Percentiles rank a stretch among this genome's conserved stretches.
phyloP scores from a whole-genome alignment of 2,329 filamentous ascomycete species.

The Fusarium virguliforme region DNA sequence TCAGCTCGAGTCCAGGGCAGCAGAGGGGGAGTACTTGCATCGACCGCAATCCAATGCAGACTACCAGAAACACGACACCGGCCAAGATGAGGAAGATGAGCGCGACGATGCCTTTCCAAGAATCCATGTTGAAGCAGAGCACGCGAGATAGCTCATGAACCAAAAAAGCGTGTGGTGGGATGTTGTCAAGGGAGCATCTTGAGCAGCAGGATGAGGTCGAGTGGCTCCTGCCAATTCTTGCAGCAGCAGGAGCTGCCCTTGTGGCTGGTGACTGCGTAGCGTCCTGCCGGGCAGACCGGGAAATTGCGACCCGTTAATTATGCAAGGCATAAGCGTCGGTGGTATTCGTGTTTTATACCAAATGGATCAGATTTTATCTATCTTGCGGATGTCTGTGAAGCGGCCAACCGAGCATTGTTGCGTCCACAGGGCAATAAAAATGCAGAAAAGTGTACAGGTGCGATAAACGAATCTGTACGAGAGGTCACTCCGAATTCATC shows the following conservation, averaged over 20 bases:
- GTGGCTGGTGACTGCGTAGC: background rate
- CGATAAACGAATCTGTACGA: background rate
- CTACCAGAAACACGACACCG: conserved; percentile 67
- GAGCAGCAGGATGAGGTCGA: too few species aligned
- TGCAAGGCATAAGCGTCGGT: background rate
- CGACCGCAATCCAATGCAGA: conserved; percentile 70
- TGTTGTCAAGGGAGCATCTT: conserved; percentile 7
- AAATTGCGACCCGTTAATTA: background rate
- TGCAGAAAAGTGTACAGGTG: background rate
- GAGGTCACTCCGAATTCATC: background rate
- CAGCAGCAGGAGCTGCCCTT: background rate
- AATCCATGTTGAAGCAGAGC: conserved; percentile 46
- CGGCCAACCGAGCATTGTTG: background rate
- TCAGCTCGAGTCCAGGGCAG: conserved; percentile 11
- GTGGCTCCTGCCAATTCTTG: background rate
- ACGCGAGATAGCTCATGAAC: conserved; percentile 11
- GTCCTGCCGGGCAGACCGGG: background rate
- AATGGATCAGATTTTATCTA: background rate
- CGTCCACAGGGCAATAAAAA: too few species aligned
- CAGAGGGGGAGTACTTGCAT: conserved; percentile 61
- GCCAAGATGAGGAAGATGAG: conserved; percentile 69
- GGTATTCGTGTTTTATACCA: background rate
- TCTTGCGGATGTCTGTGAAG: too few species aligned
- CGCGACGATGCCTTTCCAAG: conserved; percentile 60
- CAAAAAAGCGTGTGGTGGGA: background rate